Base-by-base conservation (phyloP, 2,329 filamentous ascomycete species). In the Daldinia sp. region DNA sequence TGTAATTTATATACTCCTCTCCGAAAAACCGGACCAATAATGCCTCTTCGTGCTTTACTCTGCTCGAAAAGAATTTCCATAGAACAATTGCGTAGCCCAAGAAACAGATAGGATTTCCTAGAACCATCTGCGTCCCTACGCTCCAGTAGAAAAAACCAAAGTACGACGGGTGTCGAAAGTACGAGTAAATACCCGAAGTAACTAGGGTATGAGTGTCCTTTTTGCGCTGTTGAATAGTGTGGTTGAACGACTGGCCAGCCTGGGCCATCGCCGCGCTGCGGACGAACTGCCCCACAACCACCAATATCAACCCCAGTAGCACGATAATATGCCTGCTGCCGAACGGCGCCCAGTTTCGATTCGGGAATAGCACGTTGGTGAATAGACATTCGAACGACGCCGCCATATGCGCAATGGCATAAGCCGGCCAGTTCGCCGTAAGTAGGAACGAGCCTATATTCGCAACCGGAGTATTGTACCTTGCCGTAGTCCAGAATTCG, bases 91-190 rank as follows among this genome's bases (percentile, higher is more conserved):
- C 78, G 80, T 96, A 98, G 1, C 79, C 90, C 5, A 89, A 69
- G 59, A 96, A 87, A 75, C 93, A 96, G 1, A 96, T 68, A 7
- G 85, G 78, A 77, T 99, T 99, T 15, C 94, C 94, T 67, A 97
- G 82, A 56, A 96, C 87, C 41, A 98, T 74, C 81, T 99, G 95
- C 10, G 94, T 97, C 4, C 95, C 95, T n/a, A 98, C 74, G 0
- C 92, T 93, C 94, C 94, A 99, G 88, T 93, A 98, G 78, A 97
- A 99, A 81, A 97, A 99, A 3, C 94, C 95, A 80, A 98, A 97
- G 78, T 99, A 99, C 61, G 90, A 91, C 10, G 95, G 95, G 77
- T 99, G 95, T 21, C 95, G 83, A 53, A 96, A 80, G 43, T 85
- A 76, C 6, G 81, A 80, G 76, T 98, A 99, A 30, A 98, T 80